These are phyloP conservation scores for Furcasterigmium sp. DNA, from an alignment of 2,329 filamentous ascomycete species.

Conservation along the genomic window DNA sequence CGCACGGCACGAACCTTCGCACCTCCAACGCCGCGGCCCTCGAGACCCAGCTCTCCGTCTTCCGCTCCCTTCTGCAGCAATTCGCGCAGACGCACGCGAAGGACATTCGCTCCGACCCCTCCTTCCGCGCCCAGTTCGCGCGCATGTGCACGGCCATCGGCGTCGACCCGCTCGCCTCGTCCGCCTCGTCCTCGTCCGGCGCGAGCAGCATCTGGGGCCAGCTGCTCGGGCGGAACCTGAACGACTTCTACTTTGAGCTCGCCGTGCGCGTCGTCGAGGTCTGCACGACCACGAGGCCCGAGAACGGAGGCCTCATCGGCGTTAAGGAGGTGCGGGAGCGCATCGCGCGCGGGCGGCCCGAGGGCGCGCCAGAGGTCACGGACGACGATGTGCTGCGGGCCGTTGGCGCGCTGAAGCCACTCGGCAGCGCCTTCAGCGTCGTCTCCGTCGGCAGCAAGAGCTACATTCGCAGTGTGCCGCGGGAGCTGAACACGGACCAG, in stretches of 20 bases:
- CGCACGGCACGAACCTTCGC: constrained; percentile 83
- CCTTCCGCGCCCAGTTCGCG: constrained; percentile 93
- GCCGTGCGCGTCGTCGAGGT: constrained; percentile 94
- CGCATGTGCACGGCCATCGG: constrained; percentile 98
- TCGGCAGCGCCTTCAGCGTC: constrained; percentile 84
- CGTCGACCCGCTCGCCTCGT: constrained; percentile 77
- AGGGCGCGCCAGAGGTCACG: constrained; percentile 73
- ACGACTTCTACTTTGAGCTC: constrained; percentile 98
- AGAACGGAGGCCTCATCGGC: constrained; percentile 90
- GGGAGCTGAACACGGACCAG: constrained; percentile 93
- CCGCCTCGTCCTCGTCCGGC: constrained; percentile 30
- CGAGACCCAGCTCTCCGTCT: constrained; percentile 89
- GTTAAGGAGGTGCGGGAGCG: constrained; percentile 74
- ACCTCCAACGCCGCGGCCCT: constrained; percentile 79
- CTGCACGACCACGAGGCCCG: constrained; percentile 76
- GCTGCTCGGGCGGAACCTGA: constrained; percentile 83
- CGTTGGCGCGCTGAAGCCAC: constrained; percentile 77
- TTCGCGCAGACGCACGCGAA: constrained; percentile 93
- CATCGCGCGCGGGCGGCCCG: constrained; percentile 66
- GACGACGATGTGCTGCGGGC: constrained; percentile 93
- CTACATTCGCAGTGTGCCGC: constrained; percentile 88
- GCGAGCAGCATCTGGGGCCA: constrained; percentile 83
- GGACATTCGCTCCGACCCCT: constrained; percentile 92
- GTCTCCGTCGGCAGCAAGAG: constrained; percentile 77
- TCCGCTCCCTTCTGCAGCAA: constrained; percentile 90